A percentile compares a stretch with the other conserved stretches of the same genome.
These are phyloP conservation scores for Wallacemonas collosoma DNA, from an alignment of 208 protist species.

Conservation along the genomic window DNA sequence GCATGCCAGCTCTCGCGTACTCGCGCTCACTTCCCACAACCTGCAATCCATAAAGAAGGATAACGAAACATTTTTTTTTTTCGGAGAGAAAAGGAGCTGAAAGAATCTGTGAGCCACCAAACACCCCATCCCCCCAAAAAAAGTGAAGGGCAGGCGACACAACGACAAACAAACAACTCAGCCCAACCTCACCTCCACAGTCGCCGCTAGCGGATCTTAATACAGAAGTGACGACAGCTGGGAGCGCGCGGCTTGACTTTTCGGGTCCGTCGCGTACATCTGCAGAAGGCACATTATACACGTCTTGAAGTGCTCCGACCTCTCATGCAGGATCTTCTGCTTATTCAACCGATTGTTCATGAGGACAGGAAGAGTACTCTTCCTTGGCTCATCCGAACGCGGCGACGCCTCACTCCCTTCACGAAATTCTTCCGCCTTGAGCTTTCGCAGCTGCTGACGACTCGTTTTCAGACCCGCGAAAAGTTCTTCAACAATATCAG, in stretches of 20 bases:
- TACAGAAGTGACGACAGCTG: conserved; percentile 75
- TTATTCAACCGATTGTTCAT: conserved; percentile 23
- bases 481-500: conserved; percentile 39
- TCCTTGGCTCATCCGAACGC: neutral
- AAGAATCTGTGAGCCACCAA: no score
- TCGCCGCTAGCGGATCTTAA: conserved; percentile 19
- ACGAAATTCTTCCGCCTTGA: conserved; percentile 2
- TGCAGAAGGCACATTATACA: conserved; percentile 67
- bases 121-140: no score
- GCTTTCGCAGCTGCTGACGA: conserved; percentile 3
- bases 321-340: conserved; percentile 32
- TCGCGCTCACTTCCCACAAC: no score
- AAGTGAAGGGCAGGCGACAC: no score
- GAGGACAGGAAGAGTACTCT: conserved; percentile 6
- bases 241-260: conserved; percentile 63
- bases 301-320: conserved; percentile 57
- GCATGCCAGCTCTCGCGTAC: no score
- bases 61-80: no score
- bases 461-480: conserved; percentile 41
- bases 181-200: neutral
- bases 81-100: no score
- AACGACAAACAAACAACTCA: neutral
- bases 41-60: no score
- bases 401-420: neutral
- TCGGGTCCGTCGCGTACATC: conserved; percentile 59